These are phyloP conservation scores for Vigna mungo DNA, from an alignment of 306 rosid species.

Conservation along the genomic window DNA sequence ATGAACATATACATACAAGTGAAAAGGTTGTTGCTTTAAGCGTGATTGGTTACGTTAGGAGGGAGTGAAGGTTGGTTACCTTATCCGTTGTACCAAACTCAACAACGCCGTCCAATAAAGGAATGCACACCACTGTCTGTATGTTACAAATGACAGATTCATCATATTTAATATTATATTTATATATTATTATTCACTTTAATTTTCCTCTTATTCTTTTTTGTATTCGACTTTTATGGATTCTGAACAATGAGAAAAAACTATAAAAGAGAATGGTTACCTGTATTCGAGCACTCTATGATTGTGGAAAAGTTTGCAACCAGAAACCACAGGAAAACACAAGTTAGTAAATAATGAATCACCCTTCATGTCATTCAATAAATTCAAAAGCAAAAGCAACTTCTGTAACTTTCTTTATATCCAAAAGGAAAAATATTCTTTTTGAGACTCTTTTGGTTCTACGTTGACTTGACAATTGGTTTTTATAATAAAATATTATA, in stretches of 20 bases:
- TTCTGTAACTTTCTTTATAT: not conserved
- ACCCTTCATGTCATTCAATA: slow-evolving; percentile 1
- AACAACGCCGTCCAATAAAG: slow-evolving; percentile 87
- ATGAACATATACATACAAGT: not conserved
- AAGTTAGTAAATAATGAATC: slow-evolving; percentile 40
- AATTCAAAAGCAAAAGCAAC: not conserved
- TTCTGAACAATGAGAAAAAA: not conserved
- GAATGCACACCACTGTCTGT: slow-evolving; percentile 96
- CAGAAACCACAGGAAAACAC: slow-evolving; percentile 2
- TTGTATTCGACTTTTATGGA: not conserved
- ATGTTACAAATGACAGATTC: not conserved
- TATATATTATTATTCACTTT: not conserved
- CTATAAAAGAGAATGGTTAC: slow-evolving; percentile 44
- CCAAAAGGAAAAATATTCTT: too few relatives aligned
- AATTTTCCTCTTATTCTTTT: not conserved
- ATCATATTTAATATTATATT: not conserved
- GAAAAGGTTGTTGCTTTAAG: not conserved
- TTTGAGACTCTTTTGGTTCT: too few relatives aligned
- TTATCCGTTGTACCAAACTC: slow-evolving; percentile 83
- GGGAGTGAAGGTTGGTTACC: slow-evolving; percentile 45
- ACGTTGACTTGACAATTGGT: too few relatives aligned
- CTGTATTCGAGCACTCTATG: slow-evolving; percentile 91
- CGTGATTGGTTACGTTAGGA: not conserved
- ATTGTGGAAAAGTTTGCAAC: slow-evolving; percentile 1
- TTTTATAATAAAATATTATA: too few relatives aligned